Percentiles rank a stretch among this genome's conserved stretches.
Conservation (phyloP, 2,329 filamentous ascomycete genomes). For the Paracorniculantispora psalliotae region DNA sequence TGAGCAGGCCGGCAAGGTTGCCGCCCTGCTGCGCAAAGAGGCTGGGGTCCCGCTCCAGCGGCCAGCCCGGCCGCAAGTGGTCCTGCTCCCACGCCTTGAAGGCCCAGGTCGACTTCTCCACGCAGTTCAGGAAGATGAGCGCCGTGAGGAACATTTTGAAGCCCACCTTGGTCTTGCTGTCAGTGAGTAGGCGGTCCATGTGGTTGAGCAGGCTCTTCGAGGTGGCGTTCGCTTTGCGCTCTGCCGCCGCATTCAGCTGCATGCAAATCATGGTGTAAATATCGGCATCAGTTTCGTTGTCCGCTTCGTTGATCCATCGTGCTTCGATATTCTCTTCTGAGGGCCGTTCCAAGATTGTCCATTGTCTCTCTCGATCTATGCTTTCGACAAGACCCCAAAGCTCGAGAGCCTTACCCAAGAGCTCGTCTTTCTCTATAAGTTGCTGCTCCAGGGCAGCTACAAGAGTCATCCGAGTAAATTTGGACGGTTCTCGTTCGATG, state of each 20-base stretch:
- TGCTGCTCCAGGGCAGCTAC: conserved; percentile 45
- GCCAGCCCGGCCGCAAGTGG: conserved; percentile 55
- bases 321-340: conserved; percentile 36
- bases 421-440: conserved; percentile 45
- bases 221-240: conserved; percentile 57
- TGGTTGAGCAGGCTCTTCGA: conserved; percentile 54
- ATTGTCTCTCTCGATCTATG: conserved; percentile 59
- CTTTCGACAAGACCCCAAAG: conserved; percentile 62
- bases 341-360: conserved; percentile 50
- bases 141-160: conserved; percentile 59
- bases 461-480: conserved; percentile 55
- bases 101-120: conserved; percentile 64
- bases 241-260: conserved; percentile 60
- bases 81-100: conserved; percentile 65
- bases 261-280: conserved; percentile 58
- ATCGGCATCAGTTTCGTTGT: conserved; percentile 46
- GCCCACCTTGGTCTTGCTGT: conserved; percentile 54
- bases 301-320: conserved; percentile 44
- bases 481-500: conserved; percentile 54
- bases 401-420: conserved; percentile 55
- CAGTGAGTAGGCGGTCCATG: conserved; percentile 57
- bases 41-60: conserved; percentile 51
- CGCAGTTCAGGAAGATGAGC: conserved; percentile 58
- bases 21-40: conserved; percentile 56
- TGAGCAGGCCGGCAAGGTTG: conserved; percentile 52